Conservation (phyloP, 2,329 filamentous ascomycete species). For the Xylaria sp. region DNA sequence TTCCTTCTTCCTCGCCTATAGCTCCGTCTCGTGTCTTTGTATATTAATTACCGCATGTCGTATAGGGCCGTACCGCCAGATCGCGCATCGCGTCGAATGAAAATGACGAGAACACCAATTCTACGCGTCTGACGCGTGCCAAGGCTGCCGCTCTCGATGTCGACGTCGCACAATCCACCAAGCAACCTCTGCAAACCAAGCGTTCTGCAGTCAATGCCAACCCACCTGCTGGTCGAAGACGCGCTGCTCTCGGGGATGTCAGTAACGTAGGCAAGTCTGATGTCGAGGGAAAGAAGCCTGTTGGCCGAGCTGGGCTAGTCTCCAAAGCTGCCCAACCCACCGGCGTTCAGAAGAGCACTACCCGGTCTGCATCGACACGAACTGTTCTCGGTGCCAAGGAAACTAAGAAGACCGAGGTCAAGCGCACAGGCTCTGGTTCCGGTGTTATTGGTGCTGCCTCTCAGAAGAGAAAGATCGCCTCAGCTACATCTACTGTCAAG, state of each 20-base stretch:
- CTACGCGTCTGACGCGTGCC: constrained; percentile 88
- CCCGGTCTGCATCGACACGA: constrained; percentile 63
- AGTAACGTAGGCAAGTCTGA: constrained; percentile 91
- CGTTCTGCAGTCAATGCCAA: constrained; percentile 61
- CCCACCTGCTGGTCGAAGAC: constrained; percentile 66
- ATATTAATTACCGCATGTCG: constrained; percentile 12
- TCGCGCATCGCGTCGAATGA: constrained; percentile 83
- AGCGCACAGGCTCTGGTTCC: constrained; percentile 75
- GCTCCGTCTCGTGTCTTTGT: not conserved
- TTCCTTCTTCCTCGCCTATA: not conserved
- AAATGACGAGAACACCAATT: constrained; percentile 86
- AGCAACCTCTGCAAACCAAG: constrained; percentile 73
- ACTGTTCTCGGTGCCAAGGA: constrained; percentile 71
- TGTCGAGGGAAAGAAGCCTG: constrained; percentile 75
- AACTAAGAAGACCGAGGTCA: constrained; percentile 70
- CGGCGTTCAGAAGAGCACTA: constrained; percentile 75
- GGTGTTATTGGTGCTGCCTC: constrained; percentile 65
- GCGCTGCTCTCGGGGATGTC: constrained; percentile 87
- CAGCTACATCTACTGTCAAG: constrained; percentile 61
- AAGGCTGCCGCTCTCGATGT: constrained; percentile 78
- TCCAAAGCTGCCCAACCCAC: constrained; percentile 82
- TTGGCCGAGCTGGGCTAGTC: constrained; percentile 68
- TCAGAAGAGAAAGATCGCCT: constrained; percentile 70
- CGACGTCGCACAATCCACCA: constrained; percentile 64
- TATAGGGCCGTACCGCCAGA: constrained; percentile 70